Base-by-base conservation (phyloP, 495 filamentous ascomycete species). In the Neurospora intermedia region DNA sequence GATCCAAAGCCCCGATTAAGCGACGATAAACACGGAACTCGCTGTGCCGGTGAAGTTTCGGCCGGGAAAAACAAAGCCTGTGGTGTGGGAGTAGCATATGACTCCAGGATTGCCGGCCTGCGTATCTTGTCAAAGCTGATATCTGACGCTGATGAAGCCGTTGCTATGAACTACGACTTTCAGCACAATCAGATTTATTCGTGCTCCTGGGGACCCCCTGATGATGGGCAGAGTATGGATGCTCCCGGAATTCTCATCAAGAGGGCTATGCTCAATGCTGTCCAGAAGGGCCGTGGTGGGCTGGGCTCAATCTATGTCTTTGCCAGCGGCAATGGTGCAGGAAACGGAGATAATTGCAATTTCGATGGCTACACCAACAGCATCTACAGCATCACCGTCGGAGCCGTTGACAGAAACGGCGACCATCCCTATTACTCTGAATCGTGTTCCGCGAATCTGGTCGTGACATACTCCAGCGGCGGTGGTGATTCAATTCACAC, bases 361-460 rank as follows among this genome's bases (percentile, higher is more conserved):
- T 99, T 98, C 78, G 96, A 99, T 79, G 96, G 96, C 13, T 99
- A 99, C 81, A 98, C 96, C 75, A 99, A 99, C 83, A 97, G 94
- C 78, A 99, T 99, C 72, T 99, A 98, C 86, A 97, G 93, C 78
- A 94, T 99, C 77, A 97, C 94, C 2, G 94, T 98, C 41, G 96
- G 96, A 23, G 96, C 95, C 41, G 91, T 99, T 77, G 95, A 97
- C 79, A 84, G 93, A 69, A 89, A 92, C 76, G 94, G 94, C 16
- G 81, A 85, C 6, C 95, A 98, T 79, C 94, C 94, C 2, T 92
- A 91, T 75, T 99, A 99, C 81, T 97, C 95, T 3, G 96, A 99
- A 82, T 89, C 93, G 72, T 99, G 96, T 84, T 97, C 95, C 0
- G 96, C 96, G 10, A 92, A 97, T 79, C 84, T 99, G 73, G 93